These are phyloP conservation scores for Musa beccarii DNA, from an alignment of 176 grass and related monocot species.

Conservation along the genomic window DNA sequence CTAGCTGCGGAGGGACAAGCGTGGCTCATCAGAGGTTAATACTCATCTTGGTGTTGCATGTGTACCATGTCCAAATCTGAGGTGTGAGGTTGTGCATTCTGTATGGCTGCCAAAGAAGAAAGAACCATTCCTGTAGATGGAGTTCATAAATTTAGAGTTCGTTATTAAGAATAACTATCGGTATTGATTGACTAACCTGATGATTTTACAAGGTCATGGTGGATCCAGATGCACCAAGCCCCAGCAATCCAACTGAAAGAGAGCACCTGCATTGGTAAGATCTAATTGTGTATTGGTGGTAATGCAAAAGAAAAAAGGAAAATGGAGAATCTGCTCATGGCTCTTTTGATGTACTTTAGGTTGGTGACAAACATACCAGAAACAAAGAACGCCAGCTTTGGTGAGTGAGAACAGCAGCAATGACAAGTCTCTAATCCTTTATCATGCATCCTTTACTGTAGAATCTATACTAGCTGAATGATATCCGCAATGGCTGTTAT, in stretches of 20 bases:
- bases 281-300: background rate
- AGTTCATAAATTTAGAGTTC: too few relatives aligned
- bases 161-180: too few relatives aligned
- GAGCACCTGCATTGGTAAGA: conserved; percentile 93
- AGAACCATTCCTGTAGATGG: too few relatives aligned
- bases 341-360: conserved; percentile 34
- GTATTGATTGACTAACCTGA: conserved; percentile 15
- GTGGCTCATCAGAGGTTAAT: too few relatives aligned
- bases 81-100: background rate
- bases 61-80: background rate
- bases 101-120: background rate
- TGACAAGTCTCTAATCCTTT: background rate
- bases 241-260: conserved; percentile 87
- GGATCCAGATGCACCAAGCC: conserved; percentile 92
- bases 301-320: background rate
- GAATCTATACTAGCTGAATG: background rate
- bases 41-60: background rate
- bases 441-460: background rate
- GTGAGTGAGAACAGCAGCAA: background rate
- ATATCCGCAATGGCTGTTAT: background rate
- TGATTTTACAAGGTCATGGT: conserved; percentile 73
- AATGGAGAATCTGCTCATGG: background rate
- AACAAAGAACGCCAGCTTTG: conserved; percentile 32
- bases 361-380: conserved; percentile 96
- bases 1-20: too few relatives aligned